Base-by-base conservation (phyloP, 805 yeast species). In the Metschnikowia borealis region DNA sequence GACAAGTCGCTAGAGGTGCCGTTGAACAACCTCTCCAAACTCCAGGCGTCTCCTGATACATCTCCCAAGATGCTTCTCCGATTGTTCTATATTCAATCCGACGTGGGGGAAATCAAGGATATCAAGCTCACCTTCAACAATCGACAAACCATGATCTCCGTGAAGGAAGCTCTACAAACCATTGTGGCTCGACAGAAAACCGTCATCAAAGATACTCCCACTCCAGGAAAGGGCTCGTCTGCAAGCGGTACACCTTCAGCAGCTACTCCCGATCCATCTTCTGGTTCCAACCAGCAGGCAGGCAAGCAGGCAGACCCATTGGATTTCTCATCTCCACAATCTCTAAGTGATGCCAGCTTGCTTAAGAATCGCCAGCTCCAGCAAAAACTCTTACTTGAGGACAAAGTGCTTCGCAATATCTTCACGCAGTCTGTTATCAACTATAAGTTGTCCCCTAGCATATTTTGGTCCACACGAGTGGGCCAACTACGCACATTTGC, bases 361-460 rank as follows among this genome's bases (percentile, higher is more conserved):
- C 70, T 91, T 54, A 78, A 81, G 40, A 89, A 94, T 64, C 76
- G 82, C 40, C 84, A 81, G 46, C 71, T 94, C 15, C 99, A 94
- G 61, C 95, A 90, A 58, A 80, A 81, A 49, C 69, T 92, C 17
- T 71, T 94, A 26, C 73, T 83, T 49, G 86, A 85, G 52, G 87
- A 90, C 61, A 80, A 84, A 45, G 70, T 70, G 7, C 72, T 94
- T 48, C 81, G 89, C 73, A 78, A 81, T 51, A 82, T 86, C 2
- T 94, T 94, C 64, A 84, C 91, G 44, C 96, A 89, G 52, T 85
- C 96, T 0, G 97, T 94, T 5, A 89, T 90, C 53, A 79, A 83
- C 51, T 78, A 79, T 47, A 86, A 88, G 15, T 69, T 92, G 41
- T 84, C 89, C 4, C 88, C 95, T 0, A 80, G 80, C 37, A 89